Evolutionary conservation across 1,284 basidiomycete genomes (phyloP).

Genomic region (Boletellus deceptivus): DNA sequence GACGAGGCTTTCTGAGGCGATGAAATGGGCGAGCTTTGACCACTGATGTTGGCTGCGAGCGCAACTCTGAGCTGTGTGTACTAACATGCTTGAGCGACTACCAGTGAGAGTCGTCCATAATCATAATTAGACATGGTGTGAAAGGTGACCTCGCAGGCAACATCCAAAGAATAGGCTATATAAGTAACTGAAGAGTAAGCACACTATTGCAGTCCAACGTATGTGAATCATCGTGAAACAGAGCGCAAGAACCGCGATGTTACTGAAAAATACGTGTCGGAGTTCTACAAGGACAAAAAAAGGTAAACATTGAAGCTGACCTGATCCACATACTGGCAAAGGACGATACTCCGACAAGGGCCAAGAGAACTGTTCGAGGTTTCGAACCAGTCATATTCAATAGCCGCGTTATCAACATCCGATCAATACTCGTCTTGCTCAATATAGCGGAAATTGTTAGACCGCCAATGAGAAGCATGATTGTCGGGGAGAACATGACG

Average conservation of each 20-base stretch:
- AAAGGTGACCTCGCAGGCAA: slow-evolving; percentile 87
- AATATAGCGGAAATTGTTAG: slow-evolving; percentile 97
- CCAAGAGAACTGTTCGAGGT: too few relatives aligned
- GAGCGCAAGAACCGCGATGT: slow-evolving; percentile 95
- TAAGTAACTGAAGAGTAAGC: slow-evolving; percentile 4
- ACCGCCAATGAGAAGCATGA: slow-evolving; percentile 94
- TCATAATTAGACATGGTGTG: slow-evolving; percentile 87
- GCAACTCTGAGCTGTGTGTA: slow-evolving; percentile 87
- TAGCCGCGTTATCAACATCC: slow-evolving; percentile 88
- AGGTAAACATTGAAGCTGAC: slow-evolving; percentile 36
- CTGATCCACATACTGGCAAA: too few relatives aligned
- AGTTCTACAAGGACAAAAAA: slow-evolving; percentile 19
- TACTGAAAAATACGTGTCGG: slow-evolving; percentile 48
- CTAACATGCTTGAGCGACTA: slow-evolving; percentile 3
- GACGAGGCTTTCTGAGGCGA: slow-evolving; percentile 98
- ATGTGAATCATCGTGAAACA: slow-evolving; percentile 96
- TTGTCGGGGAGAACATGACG: slow-evolving; percentile 73
- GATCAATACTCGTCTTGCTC: slow-evolving; percentile 98
- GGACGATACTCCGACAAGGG: too few relatives aligned
- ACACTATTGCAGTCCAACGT: slow-evolving; percentile 27
- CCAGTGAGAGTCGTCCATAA: slow-evolving; percentile 4
- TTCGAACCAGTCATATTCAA: slow-evolving; percentile 73
- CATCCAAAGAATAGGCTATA: slow-evolving; percentile 88
- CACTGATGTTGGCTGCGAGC: slow-evolving; percentile 97
- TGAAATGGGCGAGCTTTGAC: slow-evolving; percentile 91